These are phyloP conservation scores for Fusarium sp. DNA, from an alignment of 2,329 filamentous ascomycete genomes.

Conservation along the genomic window DNA sequence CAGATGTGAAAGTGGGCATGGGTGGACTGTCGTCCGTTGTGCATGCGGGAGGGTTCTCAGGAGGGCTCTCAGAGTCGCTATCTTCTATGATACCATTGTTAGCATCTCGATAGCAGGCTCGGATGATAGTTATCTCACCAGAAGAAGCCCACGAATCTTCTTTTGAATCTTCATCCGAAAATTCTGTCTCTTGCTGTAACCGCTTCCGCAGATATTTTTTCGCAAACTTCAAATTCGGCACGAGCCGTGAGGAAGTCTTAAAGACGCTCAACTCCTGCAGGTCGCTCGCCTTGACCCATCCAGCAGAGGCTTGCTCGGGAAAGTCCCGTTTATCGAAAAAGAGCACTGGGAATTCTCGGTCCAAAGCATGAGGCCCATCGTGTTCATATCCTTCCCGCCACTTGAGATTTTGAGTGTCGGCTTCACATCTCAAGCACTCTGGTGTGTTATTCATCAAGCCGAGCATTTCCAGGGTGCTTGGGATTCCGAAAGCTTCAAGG, in stretches of 20 bases:
- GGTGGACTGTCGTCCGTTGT: background rate
- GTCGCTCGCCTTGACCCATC: background rate
- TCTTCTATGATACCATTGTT: background rate
- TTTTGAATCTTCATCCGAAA: background rate
- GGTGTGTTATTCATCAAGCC: background rate
- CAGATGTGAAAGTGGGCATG: background rate
- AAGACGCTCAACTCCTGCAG: background rate
- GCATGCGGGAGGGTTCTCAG: no score
- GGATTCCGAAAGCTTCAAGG: background rate
- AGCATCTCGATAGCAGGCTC: background rate
- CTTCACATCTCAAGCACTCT: background rate
- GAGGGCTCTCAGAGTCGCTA: background rate
- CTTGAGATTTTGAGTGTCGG: background rate
- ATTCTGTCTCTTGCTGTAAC: background rate
- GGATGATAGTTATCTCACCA: background rate
- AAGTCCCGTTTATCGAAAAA: background rate
- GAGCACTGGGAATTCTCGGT: background rate
- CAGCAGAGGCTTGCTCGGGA: background rate
- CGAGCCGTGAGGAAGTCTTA: background rate
- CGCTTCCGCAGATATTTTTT: background rate
- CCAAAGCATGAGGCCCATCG: background rate
- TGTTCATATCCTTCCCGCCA: background rate
- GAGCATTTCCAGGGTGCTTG: background rate
- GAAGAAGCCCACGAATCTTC: background rate
- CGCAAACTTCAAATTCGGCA: background rate